A percentile compares a stretch with the other conserved stretches of the same genome.
Conservation (phyloP, 257 asterid species). For the Solanum stenotomum region DNA sequence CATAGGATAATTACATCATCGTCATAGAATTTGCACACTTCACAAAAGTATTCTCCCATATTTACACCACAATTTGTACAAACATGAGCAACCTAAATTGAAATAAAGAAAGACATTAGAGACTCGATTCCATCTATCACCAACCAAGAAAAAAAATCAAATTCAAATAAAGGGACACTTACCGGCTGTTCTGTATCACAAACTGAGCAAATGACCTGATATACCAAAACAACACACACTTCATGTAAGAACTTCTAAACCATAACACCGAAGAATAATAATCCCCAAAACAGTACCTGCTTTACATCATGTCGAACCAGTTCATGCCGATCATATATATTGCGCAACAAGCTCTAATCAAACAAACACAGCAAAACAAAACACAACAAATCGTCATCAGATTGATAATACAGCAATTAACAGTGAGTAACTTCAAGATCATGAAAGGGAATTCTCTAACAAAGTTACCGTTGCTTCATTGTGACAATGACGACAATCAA, state of each 20-base stretch:
- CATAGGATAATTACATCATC: conserved; percentile 57
- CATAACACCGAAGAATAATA: neutral
- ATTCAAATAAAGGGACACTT: conserved; percentile 12
- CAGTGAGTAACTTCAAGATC: neutral
- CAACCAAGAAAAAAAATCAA: neutral
- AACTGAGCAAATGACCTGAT: conserved; percentile 93
- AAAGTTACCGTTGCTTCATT: conserved; percentile 46
- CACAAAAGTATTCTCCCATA: conserved; percentile 95
- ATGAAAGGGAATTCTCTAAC: neutral
- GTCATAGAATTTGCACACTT: conserved; percentile 76
- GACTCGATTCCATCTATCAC: neutral
- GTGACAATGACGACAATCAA: conserved; percentile 70
- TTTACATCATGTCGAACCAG: conserved; percentile 65
- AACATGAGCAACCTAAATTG: conserved; percentile 58
- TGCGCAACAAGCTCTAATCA: conserved; percentile 49
- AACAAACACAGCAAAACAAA: conserved; percentile 5
- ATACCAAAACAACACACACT: neutral
- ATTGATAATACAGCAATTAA: neutral
- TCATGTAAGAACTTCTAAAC: neutral
- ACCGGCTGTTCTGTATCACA: conserved; percentile 98
- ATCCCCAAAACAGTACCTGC: conserved; percentile 44
- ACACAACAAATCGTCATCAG: neutral
- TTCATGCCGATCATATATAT: conserved; percentile 72
- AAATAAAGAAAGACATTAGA: neutral
- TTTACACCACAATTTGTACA: conserved; percentile 92